Percentiles rank a stretch among this genome's conserved stretches.
These are phyloP conservation scores for Rhododendron williamsianum DNA, from an alignment of 148 eudicot species.

Conservation along the genomic window DNA sequence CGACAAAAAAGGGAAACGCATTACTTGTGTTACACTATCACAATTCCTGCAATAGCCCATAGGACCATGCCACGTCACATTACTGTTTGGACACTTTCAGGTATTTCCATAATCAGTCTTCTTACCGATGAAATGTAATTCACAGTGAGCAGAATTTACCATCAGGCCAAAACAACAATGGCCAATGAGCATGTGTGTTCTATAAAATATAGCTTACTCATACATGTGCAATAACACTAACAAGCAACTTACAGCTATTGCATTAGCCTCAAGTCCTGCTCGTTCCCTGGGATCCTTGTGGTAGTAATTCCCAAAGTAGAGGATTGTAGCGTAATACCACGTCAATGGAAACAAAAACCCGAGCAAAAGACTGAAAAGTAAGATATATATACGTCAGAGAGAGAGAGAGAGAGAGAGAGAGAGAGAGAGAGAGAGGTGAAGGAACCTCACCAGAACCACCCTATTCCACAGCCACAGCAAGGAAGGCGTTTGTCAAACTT, in stretches of 20 bases:
- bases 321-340: slow-evolving; percentile 67
- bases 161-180: neutral
- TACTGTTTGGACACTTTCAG: neutral
- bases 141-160: neutral
- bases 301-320: slow-evolving; percentile 61
- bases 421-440: neutral
- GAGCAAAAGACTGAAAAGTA: slow-evolving; percentile 42
- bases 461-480: slow-evolving; percentile 63
- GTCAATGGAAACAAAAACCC: slow-evolving; percentile 57
- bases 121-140: neutral
- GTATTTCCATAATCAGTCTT: neutral
- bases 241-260: slow-evolving; percentile 50
- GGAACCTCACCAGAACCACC: slow-evolving; percentile 57
- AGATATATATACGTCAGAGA: slow-evolving; percentile 4
- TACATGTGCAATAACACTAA: neutral
- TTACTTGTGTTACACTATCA: neutral
- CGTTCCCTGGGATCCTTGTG: slow-evolving; percentile 69
- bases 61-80: neutral
- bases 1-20: neutral
- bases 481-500: slow-evolving; percentile 60
- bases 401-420: neutral
- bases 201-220: neutral
- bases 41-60: neutral
- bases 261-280: slow-evolving; percentile 57
- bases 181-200: neutral